Base-by-base conservation (phyloP, 2,329 filamentous ascomycete species). In the Coccinonectria pachysandricola region DNA sequence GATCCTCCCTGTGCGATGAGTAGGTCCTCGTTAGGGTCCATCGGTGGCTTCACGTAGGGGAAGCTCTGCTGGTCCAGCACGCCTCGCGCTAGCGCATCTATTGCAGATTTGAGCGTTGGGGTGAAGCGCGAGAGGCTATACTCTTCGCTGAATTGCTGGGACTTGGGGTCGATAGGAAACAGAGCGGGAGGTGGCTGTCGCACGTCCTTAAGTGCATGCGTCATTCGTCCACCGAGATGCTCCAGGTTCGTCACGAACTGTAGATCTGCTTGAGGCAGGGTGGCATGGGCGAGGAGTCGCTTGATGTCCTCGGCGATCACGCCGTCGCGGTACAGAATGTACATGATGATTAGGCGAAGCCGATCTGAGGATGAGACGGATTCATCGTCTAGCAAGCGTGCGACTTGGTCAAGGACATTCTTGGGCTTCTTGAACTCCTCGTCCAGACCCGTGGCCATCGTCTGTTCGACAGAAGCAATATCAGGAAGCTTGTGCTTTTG, bases 371-470 rank as follows among this genome's bases (percentile, higher is more conserved):
- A 68, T 3, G 64, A 64, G 15, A 94, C 70, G 14, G 70, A 71
- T 9, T 85, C 79, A 44, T 95, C 85, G 49, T 96, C 91, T 8
- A 98, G 59, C n/a, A 94, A 66, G 12, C 83, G 76, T 15, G 92
- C 80, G 10, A 96, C 66, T 38, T 92, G 77, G 39, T 91, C 84
- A 15, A 87, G 75, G 24, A 94, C 59, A 45, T 92, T 85, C 57
- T 92, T 95, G 7, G 88, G 82, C 51, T 91, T 93, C 46, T 80
- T 79, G 48, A 79, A 81, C 48, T 95, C 87, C 56, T 96, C 88
- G 43, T 96, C 91, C 5, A 95, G 61, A 0, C 91, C 91, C 1
- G 91, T 96, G 7, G 87, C 82, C 39, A 98, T 66, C 15, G 76
- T 84, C 65, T 96, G 91, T 56, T 98, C 91, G 5, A 87, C 71